Conservation (phyloP, 2,329 filamentous ascomycete species). For the Beauveria sp. region DNA sequence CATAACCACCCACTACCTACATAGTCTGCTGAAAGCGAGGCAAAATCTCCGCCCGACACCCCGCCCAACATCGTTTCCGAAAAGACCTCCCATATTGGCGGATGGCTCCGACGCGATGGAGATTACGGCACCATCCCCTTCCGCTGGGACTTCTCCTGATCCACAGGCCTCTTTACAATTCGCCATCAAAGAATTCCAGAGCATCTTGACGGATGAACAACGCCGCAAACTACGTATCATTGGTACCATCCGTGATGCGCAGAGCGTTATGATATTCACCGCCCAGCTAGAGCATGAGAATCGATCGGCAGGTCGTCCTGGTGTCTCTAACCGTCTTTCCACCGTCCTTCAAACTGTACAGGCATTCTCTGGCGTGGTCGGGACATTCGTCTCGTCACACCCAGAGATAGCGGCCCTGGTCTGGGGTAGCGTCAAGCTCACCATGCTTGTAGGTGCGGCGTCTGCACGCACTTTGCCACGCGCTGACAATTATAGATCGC, state of each 20-base stretch:
- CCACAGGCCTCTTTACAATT: not conserved
- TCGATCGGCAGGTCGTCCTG: not conserved
- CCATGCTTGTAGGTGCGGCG: conserved; percentile 25
- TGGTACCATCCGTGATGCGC: not conserved
- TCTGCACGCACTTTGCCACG: not conserved
- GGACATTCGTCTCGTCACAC: conserved; percentile 30
- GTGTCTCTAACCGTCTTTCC: not conserved
- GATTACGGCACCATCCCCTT: conserved; percentile 9
- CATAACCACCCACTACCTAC: too few species aligned
- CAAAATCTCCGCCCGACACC: too few species aligned
- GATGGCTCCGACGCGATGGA: too few species aligned
- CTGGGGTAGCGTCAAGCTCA: conserved; percentile 37
- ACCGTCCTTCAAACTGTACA: conserved; percentile 19
- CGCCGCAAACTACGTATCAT: not conserved
- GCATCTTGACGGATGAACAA: not conserved
- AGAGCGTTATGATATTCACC: not conserved
- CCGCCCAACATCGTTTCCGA: too few species aligned
- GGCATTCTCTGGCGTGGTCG: conserved; percentile 28
- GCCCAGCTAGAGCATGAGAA: not conserved
- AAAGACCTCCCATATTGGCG: too few species aligned
- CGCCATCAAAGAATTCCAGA: not conserved
- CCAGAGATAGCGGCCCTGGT: conserved; percentile 31
- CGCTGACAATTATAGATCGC: not conserved
- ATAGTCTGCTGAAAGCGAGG: too few species aligned
- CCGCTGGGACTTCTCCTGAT: not conserved